Base-by-base conservation (phyloP, 148 eudicot species). In the Vaccinium corymbosum region DNA sequence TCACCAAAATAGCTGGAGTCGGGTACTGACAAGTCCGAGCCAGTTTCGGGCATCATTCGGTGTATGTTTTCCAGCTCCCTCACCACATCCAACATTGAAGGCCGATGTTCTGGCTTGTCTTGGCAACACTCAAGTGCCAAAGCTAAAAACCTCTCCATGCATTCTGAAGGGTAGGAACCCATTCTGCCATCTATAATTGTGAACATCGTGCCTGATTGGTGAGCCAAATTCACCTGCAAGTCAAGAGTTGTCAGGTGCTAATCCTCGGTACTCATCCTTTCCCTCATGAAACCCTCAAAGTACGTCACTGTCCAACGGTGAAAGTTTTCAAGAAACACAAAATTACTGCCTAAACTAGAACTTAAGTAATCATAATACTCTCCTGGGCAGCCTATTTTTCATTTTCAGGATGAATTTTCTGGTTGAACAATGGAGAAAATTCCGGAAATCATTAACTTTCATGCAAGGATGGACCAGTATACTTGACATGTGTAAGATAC, bases 1-100 rank as follows among this genome's bases (percentile, higher is more conserved):
- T 80, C 88, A 50, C 78, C 82, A 62, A 80, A 84, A 55, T 42
- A 85, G 25, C 83, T 78, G 16, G 90, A 83, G n/a, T 80, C 85
- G 19, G 90, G 46, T 51, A 83, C 81, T 48, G 92, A 89, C 61
- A 86, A 88, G 82, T 82, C 88, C 1, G 49, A 35, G 83, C 57
- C 32, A 15, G 84, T 76, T 80, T 91, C 92, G 6, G 96, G 91
- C 86, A 90, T 66, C 90, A 86, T 87, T 72, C 84, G 81, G 56
- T 92, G 68, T 46, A 93, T 62, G 83, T 88, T 83, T 81, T 94
- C 95, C 0, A 94, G 91, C 85, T 93, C 96, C 82, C 98, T 92
- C 66, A 94, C 98, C 82, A 94, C 92, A 57, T 91, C 96, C 89
- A 89, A 80, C 96, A 94, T 93, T 66, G 90, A 86, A 9, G 98